These are phyloP conservation scores for Teratosphaeriaceae sp. DNA, from an alignment of 2,329 filamentous ascomycete genomes.

Conservation along the genomic window DNA sequence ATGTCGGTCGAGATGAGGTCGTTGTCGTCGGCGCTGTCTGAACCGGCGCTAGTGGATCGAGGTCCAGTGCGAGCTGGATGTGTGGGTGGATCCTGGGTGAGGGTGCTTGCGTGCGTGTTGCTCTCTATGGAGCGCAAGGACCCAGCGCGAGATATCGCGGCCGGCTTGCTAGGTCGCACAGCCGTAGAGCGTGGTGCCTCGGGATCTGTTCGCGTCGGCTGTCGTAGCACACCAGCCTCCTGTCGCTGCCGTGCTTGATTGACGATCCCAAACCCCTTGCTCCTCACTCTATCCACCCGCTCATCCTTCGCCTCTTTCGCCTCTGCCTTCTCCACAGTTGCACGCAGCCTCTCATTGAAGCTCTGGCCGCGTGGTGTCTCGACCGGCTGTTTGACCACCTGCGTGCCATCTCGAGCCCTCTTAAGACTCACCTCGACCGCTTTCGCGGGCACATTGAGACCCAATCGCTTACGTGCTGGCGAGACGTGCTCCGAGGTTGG, in stretches of 20 bases:
- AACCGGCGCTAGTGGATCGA: too few species aligned
- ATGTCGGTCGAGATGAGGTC: too few species aligned
- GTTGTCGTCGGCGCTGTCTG: too few species aligned
- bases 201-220: too few species aligned
- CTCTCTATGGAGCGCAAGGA: too few species aligned
- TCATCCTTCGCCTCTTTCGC: slow-evolving; percentile 39
- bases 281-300: slow-evolving; percentile 37
- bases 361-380: slow-evolving; percentile 39
- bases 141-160: too few species aligned
- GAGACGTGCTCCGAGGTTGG: slow-evolving; percentile 58
- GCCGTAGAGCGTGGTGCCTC: too few species aligned
- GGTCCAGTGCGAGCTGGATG: too few species aligned
- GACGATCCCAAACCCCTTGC: slow-evolving; percentile 27
- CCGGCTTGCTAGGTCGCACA: too few species aligned
- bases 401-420: slow-evolving; percentile 45
- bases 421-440: slow-evolving; percentile 80
- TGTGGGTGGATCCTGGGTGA: too few species aligned
- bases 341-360: slow-evolving; percentile 82
- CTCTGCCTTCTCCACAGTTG: slow-evolving; percentile 47
- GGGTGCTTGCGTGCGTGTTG: too few species aligned
- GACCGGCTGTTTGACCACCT: slow-evolving; percentile 16
- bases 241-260: background rate
- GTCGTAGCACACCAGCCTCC: too few species aligned
- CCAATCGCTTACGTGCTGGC: slow-evolving; percentile 70
- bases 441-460: slow-evolving; percentile 81